Conservation (phyloP, 1,284 basidiomycete genomes). For the Phlebopus sp. region DNA sequence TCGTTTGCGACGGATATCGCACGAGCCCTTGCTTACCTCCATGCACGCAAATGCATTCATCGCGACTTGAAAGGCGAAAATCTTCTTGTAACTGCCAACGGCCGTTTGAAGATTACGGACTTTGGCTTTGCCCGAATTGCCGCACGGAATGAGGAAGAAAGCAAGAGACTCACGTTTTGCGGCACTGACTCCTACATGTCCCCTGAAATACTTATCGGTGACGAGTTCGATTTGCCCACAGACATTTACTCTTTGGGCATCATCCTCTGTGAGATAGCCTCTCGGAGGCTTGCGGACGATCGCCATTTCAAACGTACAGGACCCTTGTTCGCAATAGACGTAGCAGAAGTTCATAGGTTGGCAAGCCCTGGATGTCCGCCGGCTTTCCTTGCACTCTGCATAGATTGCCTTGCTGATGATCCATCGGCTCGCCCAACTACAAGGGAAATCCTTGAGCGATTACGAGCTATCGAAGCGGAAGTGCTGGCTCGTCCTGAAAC, state of each 20-base stretch:
- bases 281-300: slow-evolving; percentile 83
- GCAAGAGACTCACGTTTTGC: slow-evolving; percentile 90
- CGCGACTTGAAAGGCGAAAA: slow-evolving; percentile 97
- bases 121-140: slow-evolving; percentile 96
- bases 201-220: slow-evolving; percentile 90
- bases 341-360: slow-evolving; percentile 66
- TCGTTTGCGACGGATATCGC: slow-evolving; percentile 95
- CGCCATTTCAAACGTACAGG: slow-evolving; percentile 75
- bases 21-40: slow-evolving; percentile 93
- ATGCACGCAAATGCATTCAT: slow-evolving; percentile 86
- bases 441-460: slow-evolving; percentile 68
- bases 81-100: slow-evolving; percentile 89
- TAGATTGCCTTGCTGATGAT: slow-evolving; percentile 77
- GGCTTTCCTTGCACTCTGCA: slow-evolving; percentile 72
- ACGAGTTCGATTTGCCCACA: slow-evolving; percentile 89
- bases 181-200: slow-evolving; percentile 95
- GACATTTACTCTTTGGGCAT: slow-evolving; percentile 95
- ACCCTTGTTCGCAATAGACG: slow-evolving; percentile 78
- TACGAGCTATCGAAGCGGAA: slow-evolving; percentile 79
- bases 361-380: slow-evolving; percentile 79
- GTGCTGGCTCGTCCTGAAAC: slow-evolving; percentile 68
- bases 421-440: slow-evolving; percentile 75
- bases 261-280: slow-evolving; percentile 90
- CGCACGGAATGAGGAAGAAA: slow-evolving; percentile 87
- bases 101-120: slow-evolving; percentile 94